Evolutionary conservation across 2,329 filamentous ascomycete species (phyloP).

Genomic region (Ophiostoma quercus): DNA sequence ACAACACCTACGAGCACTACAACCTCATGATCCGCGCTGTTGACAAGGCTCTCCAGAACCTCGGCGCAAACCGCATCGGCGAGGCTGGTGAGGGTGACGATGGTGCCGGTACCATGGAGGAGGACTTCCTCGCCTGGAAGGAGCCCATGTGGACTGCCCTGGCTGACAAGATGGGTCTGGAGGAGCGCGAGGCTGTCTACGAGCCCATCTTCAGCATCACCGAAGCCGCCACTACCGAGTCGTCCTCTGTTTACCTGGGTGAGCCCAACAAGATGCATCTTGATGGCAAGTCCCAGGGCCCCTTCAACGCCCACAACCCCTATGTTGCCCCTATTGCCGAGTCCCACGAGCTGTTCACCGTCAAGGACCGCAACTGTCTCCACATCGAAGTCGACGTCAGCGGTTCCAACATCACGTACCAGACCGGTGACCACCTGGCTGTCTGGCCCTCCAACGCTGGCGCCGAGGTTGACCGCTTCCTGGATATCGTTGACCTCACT

Average conservation of each 20-base stretch:
- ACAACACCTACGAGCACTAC: constrained; percentile 99
- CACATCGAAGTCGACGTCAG: constrained; percentile 93
- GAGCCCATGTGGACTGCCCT: constrained; percentile 96
- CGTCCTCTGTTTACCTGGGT: constrained; percentile 81
- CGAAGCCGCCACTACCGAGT: constrained; percentile 68
- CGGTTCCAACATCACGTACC: constrained; percentile 84
- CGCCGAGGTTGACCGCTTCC: constrained; percentile 83
- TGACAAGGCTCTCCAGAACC: constrained; percentile 70
- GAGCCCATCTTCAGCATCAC: constrained; percentile 84
- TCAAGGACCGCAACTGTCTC: constrained; percentile 87
- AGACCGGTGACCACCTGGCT: constrained; percentile 95
- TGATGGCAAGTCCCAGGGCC: constrained; percentile 74
- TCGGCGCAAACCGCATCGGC: constrained; percentile 80
- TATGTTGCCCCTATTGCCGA: constrained; percentile 91
- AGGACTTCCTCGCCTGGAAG: constrained; percentile 98
- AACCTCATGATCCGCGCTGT: constrained; percentile 97
- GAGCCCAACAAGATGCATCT: constrained; percentile 97
- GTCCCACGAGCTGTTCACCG: constrained; percentile 84
- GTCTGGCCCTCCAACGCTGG: constrained; percentile 96
- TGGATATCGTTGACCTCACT: constrained; percentile 69
- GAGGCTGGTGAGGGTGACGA: constrained; percentile 92
- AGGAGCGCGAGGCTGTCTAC: constrained; percentile 94
- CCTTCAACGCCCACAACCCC: constrained; percentile 94
- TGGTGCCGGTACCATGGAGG: constrained; percentile 98
- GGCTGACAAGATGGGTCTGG: constrained; percentile 73